Evolutionary conservation across 2,329 filamentous ascomycete species (phyloP).

Genomic region (Dactylella cylindrospora): DNA sequence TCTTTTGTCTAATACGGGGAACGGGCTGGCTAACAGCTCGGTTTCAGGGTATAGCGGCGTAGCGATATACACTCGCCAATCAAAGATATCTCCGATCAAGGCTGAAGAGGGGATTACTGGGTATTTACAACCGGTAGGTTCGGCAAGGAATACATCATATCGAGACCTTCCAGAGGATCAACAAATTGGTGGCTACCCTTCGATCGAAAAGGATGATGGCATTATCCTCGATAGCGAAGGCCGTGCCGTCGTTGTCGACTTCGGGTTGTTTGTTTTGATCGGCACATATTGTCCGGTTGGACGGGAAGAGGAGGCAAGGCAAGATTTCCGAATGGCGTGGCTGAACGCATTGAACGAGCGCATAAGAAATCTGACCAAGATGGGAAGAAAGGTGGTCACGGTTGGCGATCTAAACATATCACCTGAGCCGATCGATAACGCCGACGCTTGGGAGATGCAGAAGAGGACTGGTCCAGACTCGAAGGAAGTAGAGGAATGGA

Average conservation of each 20-base stretch:
- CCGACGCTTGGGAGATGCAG: slow-evolving; percentile 70
- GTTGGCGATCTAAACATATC: slow-evolving; percentile 87
- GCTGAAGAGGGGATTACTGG: slow-evolving; percentile 95
- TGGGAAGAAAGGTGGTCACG: slow-evolving; percentile 79
- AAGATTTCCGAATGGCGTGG: slow-evolving; percentile 79
- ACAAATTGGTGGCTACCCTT: slow-evolving; percentile 87
- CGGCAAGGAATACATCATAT: slow-evolving; percentile 63
- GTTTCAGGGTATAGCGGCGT: slow-evolving; percentile 85
- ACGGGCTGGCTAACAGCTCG: too few species aligned
- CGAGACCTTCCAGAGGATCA: slow-evolving; percentile 71
- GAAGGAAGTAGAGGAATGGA: slow-evolving; percentile 35
- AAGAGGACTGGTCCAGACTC: slow-evolving; percentile 61
- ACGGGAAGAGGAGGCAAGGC: slow-evolving; percentile 72
- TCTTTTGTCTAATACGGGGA: slow-evolving; percentile 12
- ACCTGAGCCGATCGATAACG: slow-evolving; percentile 70
- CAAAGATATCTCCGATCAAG: slow-evolving; percentile 78
- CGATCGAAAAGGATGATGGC: slow-evolving; percentile 68
- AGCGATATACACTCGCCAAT: slow-evolving; percentile 88
- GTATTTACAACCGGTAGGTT: slow-evolving; percentile 71
- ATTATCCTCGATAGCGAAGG: slow-evolving; percentile 80
- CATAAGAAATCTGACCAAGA: slow-evolving; percentile 74
- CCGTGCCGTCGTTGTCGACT: slow-evolving; percentile 85
- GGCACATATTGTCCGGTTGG: slow-evolving; percentile 91
- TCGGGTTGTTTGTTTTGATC: slow-evolving; percentile 89
- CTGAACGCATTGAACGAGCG: slow-evolving; percentile 77